Evolutionary conservation across 2,329 filamentous ascomycete species (phyloP).

Genomic region (Herpotrichia juniperi): DNA sequence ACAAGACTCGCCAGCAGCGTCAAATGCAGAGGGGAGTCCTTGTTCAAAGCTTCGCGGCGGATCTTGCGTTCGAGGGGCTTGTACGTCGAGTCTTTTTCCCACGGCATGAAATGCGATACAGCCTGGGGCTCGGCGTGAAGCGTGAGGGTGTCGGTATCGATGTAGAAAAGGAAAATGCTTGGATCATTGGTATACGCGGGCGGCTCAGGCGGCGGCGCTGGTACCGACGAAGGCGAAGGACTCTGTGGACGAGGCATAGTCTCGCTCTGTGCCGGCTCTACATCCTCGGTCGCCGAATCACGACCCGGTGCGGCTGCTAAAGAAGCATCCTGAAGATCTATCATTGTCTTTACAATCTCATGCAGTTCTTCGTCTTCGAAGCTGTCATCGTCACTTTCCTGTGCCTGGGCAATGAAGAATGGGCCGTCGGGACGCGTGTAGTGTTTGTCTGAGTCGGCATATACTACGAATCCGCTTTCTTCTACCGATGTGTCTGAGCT

Average conservation of each 20-base stretch:
- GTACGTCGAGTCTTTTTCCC: conserved; percentile 17
- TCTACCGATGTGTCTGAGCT: neutral
- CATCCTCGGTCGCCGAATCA: too few species aligned
- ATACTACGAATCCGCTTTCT: neutral
- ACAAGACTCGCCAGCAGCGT: conserved; percentile 60
- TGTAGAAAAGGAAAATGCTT: conserved; percentile 16
- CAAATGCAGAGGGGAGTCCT: conserved; percentile 29
- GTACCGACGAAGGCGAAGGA: neutral
- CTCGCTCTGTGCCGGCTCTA: too few species aligned
- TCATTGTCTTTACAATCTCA: too few species aligned
- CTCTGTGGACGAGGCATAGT: neutral
- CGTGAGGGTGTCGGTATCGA: conserved; percentile 5
- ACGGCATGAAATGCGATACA: conserved; percentile 18
- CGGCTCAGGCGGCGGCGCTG: conserved; percentile 3
- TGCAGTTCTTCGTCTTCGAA: conserved; percentile 1
- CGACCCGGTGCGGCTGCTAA: too few species aligned
- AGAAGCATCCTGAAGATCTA: too few species aligned
- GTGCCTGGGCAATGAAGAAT: conserved; percentile 14
- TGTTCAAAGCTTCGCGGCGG: conserved; percentile 24
- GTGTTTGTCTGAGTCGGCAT: neutral
- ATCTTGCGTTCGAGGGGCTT: conserved; percentile 22
- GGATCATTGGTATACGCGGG: conserved; percentile 19
- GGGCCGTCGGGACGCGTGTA: conserved; percentile 8
- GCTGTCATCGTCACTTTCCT: neutral
- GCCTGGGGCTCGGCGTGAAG: conserved; percentile 2